phyloP scores from a whole-genome alignment of 345 rosid species.

The Aquilaria yunnanensis region DNA sequence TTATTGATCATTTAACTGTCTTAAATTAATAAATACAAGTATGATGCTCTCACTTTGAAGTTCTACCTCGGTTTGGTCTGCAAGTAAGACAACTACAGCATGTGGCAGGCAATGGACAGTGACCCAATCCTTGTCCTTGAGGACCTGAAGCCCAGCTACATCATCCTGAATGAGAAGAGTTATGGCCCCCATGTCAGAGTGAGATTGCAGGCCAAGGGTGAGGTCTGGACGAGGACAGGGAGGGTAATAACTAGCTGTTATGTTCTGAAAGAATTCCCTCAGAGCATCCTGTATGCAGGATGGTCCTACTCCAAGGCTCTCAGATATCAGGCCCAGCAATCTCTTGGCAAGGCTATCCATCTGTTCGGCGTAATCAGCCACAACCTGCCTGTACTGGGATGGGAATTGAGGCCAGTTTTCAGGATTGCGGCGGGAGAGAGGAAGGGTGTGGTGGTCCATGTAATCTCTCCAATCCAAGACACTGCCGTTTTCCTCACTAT shows the following conservation, averaged over 20 bases:
- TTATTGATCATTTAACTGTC: neutral
- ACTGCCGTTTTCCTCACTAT: constrained; percentile 22
- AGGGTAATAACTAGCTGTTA: constrained; percentile 81
- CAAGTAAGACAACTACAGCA: constrained; percentile 64
- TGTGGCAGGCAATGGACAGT: constrained; percentile 49
- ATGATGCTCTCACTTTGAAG: constrained; percentile 2
- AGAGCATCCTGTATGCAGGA: constrained; percentile 53
- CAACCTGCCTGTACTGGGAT: constrained; percentile 56
- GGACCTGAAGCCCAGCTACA: constrained; percentile 76
- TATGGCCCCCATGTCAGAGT: constrained; percentile 78
- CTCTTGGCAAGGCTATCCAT: constrained; percentile 54
- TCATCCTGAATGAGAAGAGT: constrained; percentile 83
- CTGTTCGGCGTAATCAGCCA: constrained; percentile 51
- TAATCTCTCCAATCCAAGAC: constrained; percentile 94
- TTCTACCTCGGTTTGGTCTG: constrained; percentile 82
- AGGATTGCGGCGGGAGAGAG: constrained; percentile 68
- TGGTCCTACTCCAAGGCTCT: constrained; percentile 48
- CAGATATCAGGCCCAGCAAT: constrained; percentile 57
- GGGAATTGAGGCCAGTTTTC: constrained; percentile 70
- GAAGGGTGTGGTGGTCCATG: constrained; percentile 83
- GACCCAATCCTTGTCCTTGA: constrained; percentile 63
- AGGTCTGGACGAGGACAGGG: constrained; percentile 90
- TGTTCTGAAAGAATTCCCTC: constrained; percentile 81
- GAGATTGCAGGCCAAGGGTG: constrained; percentile 84
- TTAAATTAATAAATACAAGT: too few species aligned